Evolutionary conservation across 768 basidiomycete genomes (phyloP).

Genomic region (Russula sp.): DNA sequence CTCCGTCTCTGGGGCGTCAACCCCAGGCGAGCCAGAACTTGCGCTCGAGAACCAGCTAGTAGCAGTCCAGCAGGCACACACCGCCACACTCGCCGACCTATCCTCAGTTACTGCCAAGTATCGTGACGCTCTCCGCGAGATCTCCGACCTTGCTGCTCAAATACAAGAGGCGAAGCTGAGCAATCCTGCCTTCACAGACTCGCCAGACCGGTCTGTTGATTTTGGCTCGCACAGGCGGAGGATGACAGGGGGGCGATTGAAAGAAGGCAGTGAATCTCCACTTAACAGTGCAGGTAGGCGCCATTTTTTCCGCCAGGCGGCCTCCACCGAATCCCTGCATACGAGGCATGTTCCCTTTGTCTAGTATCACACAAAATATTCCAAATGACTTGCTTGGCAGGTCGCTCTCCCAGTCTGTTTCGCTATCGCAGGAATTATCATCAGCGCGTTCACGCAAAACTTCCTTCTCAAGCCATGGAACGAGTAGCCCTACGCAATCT

Average conservation of each 20-base stretch:
- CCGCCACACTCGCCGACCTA: conserved; percentile 71
- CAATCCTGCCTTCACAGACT: conserved; percentile 39
- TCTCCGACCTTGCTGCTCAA: conserved; percentile 88
- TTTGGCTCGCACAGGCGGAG: conserved; percentile 43
- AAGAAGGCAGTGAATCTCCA: conserved; percentile 45
- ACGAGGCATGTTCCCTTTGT: conserved; percentile 48
- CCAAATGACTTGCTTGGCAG: conserved; percentile 32
- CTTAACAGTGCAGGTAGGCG: conserved; percentile 48
- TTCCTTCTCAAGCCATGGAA: conserved; percentile 70
- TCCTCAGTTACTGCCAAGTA: conserved; percentile 76
- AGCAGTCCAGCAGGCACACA: conserved; percentile 74
- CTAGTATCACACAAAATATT: conserved; percentile 13
- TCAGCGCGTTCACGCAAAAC: conserved; percentile 80
- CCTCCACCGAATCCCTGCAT: conserved; percentile 83
- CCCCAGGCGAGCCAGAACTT: conserved; percentile 31
- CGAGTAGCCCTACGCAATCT: conserved; percentile 57
- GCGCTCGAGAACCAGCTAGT: conserved; percentile 55
- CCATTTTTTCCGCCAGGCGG: conserved; percentile 84
- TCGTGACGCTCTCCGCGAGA: conserved; percentile 81
- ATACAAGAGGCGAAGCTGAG: conserved; percentile 78
- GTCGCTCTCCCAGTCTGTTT: conserved; percentile 90
- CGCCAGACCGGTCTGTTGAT: conserved; percentile 41
- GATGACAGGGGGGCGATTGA: conserved; percentile 41
- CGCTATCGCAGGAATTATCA: conserved; percentile 95
- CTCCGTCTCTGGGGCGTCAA: conserved; percentile 27